Percentiles rank a stretch among this genome's conserved stretches.
phyloP scores from a whole-genome alignment of 306 rosid genomes.

The Neltuma alba region DNA sequence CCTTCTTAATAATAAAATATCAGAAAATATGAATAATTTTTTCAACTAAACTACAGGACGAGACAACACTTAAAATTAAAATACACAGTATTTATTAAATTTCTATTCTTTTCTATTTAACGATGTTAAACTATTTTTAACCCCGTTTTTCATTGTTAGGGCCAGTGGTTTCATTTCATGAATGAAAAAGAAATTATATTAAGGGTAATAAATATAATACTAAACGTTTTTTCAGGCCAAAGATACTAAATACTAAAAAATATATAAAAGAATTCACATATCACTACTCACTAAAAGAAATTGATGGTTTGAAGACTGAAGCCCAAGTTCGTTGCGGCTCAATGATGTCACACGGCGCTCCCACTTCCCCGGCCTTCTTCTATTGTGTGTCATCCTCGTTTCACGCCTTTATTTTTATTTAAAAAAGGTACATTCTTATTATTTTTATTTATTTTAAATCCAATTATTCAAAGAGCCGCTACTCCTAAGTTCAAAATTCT shows the following conservation, averaged over 20 bases:
- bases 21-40: no score
- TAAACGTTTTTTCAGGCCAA: no score
- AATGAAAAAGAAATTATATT: no score
- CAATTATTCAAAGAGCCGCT: conserved; percentile 10
- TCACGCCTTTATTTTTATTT: background rate
- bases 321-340: background rate
- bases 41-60: background rate
- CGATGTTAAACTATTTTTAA: background rate
- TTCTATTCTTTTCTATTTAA: no score
- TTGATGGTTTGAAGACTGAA: background rate
- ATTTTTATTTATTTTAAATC: background rate
- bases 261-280: background rate
- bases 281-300: background rate
- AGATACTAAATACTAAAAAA: no score
- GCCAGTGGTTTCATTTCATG: background rate
- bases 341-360: conserved; percentile 14
- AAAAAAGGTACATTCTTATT: background rate
- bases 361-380: background rate
- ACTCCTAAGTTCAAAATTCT: conserved; percentile 28
- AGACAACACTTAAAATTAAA: background rate
- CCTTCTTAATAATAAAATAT: no score
- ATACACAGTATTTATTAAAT: no score
- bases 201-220: background rate
- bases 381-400: background rate
- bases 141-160: background rate